Percentiles rank a stretch among this genome's conserved stretches.
These are phyloP conservation scores for Balakata baccata DNA, from an alignment of 345 rosid genomes.

Conservation along the genomic window DNA sequence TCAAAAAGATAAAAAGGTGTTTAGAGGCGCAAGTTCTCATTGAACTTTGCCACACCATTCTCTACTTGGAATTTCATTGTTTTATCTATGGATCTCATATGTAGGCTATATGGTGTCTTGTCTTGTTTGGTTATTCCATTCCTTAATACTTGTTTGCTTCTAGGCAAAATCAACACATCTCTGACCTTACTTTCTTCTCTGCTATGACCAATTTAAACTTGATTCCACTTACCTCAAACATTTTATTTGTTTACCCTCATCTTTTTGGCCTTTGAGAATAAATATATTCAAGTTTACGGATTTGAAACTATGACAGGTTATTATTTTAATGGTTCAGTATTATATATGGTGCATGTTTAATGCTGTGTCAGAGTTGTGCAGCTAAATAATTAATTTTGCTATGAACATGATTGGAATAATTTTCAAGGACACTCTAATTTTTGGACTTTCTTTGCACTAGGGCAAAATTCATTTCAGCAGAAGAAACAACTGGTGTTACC, in stretches of 20 bases:
- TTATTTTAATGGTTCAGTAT: neutral
- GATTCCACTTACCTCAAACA: neutral
- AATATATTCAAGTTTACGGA: neutral
- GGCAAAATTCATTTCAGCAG: conserved; percentile 93
- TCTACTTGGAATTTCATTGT: neutral
- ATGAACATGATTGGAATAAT: neutral
- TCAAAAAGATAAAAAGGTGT: neutral
- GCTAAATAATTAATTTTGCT: conserved; percentile 1
- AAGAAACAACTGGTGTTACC: conserved; percentile 89
- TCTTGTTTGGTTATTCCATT: neutral
- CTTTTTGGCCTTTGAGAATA: neutral
- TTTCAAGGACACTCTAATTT: conserved; percentile 16
- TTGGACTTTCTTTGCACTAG: conserved; percentile 33
- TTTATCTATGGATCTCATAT: neutral
- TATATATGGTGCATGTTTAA: neutral
- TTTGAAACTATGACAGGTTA: neutral
- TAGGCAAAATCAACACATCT: neutral
- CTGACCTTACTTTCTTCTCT: neutral
- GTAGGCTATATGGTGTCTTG: neutral
- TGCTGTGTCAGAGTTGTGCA: neutral
- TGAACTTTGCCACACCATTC: neutral
- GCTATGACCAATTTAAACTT: neutral
- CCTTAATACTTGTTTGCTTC: neutral
- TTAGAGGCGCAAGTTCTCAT: neutral
- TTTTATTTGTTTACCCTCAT: neutral